These are phyloP conservation scores for Simmondsia chinensis DNA, from an alignment of 148 eudicot species.

Conservation along the genomic window DNA sequence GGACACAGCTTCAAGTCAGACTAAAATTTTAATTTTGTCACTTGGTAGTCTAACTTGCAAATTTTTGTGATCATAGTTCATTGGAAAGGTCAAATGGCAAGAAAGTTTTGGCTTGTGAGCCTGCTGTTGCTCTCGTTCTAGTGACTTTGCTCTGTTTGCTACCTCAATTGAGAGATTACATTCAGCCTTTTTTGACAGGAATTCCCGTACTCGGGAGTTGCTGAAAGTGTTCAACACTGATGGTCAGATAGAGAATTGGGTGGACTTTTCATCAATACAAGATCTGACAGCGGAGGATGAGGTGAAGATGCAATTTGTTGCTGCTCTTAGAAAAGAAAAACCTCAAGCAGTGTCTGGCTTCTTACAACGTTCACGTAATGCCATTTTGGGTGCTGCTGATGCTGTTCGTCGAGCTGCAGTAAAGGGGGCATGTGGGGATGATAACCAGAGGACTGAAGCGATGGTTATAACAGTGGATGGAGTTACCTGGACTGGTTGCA, in stretches of 20 bases:
- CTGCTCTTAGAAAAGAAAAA: conserved; percentile 62
- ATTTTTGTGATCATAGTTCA: too few species aligned
- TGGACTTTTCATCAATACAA: conserved; percentile 35
- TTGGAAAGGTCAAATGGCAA: too few species aligned
- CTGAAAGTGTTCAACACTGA: conserved; percentile 78
- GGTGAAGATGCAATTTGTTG: conserved; percentile 40
- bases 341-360: conserved; percentile 53
- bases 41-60: too few species aligned
- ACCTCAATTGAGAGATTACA: too few species aligned
- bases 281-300: conserved; percentile 64
- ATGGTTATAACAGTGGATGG: conserved; percentile 57
- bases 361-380: conserved; percentile 94
- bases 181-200: conserved; percentile 39
- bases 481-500: conserved; percentile 76
- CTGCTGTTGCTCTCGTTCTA: too few species aligned
- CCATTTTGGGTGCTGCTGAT: conserved; percentile 95
- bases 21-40: too few species aligned
- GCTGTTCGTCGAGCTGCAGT: conserved; percentile 94
- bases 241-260: conserved; percentile 68
- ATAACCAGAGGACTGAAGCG: conserved; percentile 69
- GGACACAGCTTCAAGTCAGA: too few species aligned
- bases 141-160: too few species aligned
- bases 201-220: conserved; percentile 80
- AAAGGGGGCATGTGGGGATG: conserved; percentile 82
- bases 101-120: too few species aligned